Percentiles rank a stretch among this genome's conserved stretches.
phyloP scores from a whole-genome alignment of 2,329 filamentous ascomycete species.

The Fusarium sp. region DNA sequence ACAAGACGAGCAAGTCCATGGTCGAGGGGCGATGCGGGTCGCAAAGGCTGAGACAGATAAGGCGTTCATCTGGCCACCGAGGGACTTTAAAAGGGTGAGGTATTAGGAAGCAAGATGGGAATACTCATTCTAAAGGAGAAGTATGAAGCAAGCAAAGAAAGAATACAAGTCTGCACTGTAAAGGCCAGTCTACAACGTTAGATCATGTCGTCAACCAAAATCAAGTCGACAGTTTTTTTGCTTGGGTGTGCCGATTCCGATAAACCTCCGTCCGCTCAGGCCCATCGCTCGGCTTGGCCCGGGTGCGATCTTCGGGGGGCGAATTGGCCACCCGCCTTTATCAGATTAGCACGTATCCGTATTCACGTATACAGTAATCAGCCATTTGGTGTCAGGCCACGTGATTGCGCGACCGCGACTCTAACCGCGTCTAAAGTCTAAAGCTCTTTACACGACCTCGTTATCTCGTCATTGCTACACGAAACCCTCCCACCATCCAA shows the following conservation, averaged over 20 bases:
- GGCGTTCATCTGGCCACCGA: conserved; percentile 56
- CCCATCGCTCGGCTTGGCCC: conserved; percentile 45
- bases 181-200: conserved; percentile 8
- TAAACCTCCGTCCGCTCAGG: conserved; percentile 43
- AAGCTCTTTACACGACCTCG: conserved; percentile 40
- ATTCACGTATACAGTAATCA: too few relatives aligned
- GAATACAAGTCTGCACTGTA: conserved; percentile 12
- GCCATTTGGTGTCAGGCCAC: conserved; percentile 31
- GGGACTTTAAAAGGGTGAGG: conserved; percentile 30
- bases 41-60: conserved; percentile 56
- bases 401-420: conserved; percentile 50
- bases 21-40: conserved; percentile 54
- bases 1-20: conserved; percentile 63
- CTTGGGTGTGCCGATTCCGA: conserved; percentile 46
- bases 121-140: conserved; percentile 43
- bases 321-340: conserved; percentile 17
- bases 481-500: conserved; percentile 6
- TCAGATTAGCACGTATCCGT: conserved; percentile 14
- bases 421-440: conserved; percentile 42
- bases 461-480: conserved; percentile 16
- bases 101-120: conserved; percentile 13
- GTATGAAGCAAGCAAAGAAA: conserved; percentile 3
- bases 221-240: conserved; percentile 45
- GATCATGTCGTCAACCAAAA: conserved; percentile 45
- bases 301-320: conserved; percentile 39